A percentile compares a stretch with the other conserved stretches of the same genome.
phyloP scores from a whole-genome alignment of 2,329 filamentous ascomycete genomes.

The Neofusicoccum laricinum region DNA sequence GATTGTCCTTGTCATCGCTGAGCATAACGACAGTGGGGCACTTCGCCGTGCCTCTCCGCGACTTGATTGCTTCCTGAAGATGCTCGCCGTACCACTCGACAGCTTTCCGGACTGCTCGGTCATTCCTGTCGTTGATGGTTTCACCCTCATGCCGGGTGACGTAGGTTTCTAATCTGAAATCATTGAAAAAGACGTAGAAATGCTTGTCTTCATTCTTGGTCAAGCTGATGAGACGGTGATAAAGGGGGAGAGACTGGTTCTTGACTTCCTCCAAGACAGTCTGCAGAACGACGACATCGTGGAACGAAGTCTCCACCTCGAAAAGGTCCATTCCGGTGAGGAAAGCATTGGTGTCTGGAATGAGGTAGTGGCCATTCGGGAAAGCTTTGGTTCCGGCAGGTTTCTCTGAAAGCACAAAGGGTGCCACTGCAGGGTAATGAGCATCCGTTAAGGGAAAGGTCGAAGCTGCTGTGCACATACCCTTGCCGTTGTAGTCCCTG shows the following conservation, averaged over 20 bases:
- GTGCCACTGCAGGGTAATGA: conserved; percentile 55
- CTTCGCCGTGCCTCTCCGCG: conserved; percentile 44
- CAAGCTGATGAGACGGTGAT: conserved; percentile 85
- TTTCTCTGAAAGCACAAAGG: conserved; percentile 84
- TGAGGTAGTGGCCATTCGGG: conserved; percentile 84
- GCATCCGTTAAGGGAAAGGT: conserved; percentile 22
- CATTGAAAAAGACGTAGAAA: conserved; percentile 99
- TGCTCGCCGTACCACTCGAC: conserved; percentile 90
- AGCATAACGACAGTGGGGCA: conserved; percentile 85
- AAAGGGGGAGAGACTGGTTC: conserved; percentile 88
- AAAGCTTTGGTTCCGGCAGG: conserved; percentile 81
- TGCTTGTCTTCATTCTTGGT: conserved; percentile 96
- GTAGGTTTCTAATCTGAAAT: conserved; percentile 91
- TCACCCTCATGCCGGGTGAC: conserved; percentile 72
- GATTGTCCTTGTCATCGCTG: conserved; percentile 85
- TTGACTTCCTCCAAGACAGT: conserved; percentile 95
- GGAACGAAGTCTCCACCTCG: conserved; percentile 85
- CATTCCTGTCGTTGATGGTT: conserved; percentile 94
- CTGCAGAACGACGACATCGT: conserved; percentile 94
- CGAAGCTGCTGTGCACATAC: conserved; percentile 43
- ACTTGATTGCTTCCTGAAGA: conserved; percentile 61
- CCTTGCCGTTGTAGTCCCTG: conserved; percentile 71
- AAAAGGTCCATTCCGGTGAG: conserved; percentile 97
- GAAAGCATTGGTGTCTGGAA: conserved; percentile 95
- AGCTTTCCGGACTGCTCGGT: conserved; percentile 81